Evolutionary conservation across 495 filamentous ascomycete genomes (phyloP).

Genomic region (Staphylotrichum tortipilum): DNA sequence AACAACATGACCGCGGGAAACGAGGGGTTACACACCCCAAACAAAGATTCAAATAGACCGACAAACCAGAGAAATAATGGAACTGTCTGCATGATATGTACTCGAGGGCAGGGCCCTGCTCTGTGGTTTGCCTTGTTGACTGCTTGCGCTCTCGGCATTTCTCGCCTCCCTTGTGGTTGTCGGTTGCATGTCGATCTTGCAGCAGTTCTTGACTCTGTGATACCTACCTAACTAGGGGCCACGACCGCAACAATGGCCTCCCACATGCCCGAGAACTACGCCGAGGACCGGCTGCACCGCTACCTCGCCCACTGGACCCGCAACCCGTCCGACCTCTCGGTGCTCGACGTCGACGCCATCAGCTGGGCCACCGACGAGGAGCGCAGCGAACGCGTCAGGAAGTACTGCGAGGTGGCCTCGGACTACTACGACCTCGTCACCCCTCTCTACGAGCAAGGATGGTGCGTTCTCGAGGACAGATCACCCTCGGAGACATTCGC

Average conservation of each 20-base stretch:
- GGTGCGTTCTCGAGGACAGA: slow-evolving; percentile 5
- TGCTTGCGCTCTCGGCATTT: no score
- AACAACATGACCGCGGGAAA: no score
- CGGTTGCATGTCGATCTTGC: neutral
- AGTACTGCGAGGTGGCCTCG: slow-evolving; percentile 5
- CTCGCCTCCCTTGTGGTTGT: no score
- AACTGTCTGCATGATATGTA: no score
- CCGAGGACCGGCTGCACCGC: neutral
- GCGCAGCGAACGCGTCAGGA: slow-evolving; percentile 2
- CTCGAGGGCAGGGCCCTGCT: no score
- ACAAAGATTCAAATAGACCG: no score
- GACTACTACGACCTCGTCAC: slow-evolving; percentile 13
- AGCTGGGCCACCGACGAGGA: slow-evolving; percentile 10
- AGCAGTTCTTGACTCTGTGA: no score
- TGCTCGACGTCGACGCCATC: slow-evolving; percentile 7
- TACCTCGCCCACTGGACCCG: slow-evolving; percentile 10
- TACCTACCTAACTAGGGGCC: no score
- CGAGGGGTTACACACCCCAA: no score
- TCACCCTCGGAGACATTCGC: neutral
- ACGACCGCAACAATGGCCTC: neutral
- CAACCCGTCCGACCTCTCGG: neutral
- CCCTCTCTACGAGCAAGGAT: slow-evolving; percentile 8
- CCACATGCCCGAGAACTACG: neutral
- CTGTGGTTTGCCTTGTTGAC: no score
- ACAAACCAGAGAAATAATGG: no score